Evolutionary conservation across 139 green algal genomes (phyloP).

Genomic region (Pleodorina starrii): DNA sequence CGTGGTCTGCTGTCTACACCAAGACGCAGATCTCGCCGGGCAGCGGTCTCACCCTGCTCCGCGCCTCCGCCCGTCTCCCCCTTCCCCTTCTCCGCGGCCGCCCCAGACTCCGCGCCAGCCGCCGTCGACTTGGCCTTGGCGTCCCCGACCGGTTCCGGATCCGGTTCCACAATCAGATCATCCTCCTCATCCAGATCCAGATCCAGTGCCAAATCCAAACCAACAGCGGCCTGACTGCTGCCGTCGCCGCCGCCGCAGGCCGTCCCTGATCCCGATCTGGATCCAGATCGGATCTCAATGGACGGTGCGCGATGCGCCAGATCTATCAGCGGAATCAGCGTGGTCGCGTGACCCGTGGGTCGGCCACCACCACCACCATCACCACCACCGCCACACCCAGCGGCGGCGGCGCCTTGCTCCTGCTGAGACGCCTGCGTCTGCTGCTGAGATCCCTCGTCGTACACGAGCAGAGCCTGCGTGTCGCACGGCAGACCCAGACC

Average conservation of each 20-base stretch:
- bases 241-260: background rate
- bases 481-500: background rate
- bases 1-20: too few relatives aligned
- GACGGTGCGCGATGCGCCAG: conserved; percentile 5
- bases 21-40: too few relatives aligned
- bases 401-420: background rate
- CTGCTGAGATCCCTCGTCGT: conserved; percentile 9
- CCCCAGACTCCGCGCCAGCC: background rate
- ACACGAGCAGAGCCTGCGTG: conserved; percentile 5
- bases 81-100: background rate
- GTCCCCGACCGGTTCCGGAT: background rate
- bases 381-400: background rate
- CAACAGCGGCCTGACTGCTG: background rate
- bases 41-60: too few relatives aligned
- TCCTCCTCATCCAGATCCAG: conserved; percentile 28
- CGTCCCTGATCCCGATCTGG: background rate
- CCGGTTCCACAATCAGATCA: conserved; percentile 50
- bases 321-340: conserved; percentile 1
- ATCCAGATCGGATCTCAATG: background rate
- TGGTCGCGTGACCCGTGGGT: background rate
- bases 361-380: background rate
- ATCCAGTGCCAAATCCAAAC: background rate
- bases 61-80: background rate
- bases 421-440: conserved; percentile 7
- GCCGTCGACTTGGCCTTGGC: background rate